Conservation (phyloP, 2,329 filamentous ascomycete species). For the Raffaelea deltoideospora region DNA sequence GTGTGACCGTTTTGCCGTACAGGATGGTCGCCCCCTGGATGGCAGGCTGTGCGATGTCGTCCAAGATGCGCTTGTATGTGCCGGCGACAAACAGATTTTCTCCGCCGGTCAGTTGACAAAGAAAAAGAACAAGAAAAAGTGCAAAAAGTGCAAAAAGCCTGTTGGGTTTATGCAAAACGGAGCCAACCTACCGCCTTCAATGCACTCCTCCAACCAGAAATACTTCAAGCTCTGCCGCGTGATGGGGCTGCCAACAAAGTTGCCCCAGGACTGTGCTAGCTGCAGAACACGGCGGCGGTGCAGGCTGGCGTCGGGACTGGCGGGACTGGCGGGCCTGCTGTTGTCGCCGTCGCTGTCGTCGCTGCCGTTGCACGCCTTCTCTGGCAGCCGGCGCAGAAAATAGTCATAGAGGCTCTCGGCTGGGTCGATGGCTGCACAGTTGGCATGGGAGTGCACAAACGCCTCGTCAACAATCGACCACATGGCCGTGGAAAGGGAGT, state of each 20-base stretch:
- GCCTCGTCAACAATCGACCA: constrained; percentile 56
- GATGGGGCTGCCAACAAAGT: constrained; percentile 52
- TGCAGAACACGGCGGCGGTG: constrained; percentile 31
- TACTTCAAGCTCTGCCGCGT: constrained; percentile 55
- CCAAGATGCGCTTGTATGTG: constrained; percentile 43
- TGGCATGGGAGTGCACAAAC: constrained; percentile 48
- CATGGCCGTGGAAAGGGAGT: constrained; percentile 35
- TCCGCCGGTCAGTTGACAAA: constrained; percentile 11
- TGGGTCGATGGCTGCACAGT: constrained; percentile 30
- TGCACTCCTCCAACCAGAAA: constrained; percentile 66
- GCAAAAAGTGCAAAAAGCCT: too few relatives aligned
- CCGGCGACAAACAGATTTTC: constrained; percentile 46
- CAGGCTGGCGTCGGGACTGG: constrained; percentile 21
- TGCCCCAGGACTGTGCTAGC: constrained; percentile 52
- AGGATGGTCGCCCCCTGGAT: constrained; percentile 38
- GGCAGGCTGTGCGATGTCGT: constrained; percentile 41
- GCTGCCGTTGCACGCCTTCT: constrained; percentile 30
- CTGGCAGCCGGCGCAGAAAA: constrained; percentile 27
- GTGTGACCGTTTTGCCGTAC: constrained; percentile 30
- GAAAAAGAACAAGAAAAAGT: not conserved
- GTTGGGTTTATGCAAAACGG: too few relatives aligned
- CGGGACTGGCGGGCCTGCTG: too few relatives aligned
- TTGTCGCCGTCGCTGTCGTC: too few relatives aligned
- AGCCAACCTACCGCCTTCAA: constrained; percentile 52
- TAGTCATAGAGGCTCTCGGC: constrained; percentile 38